Evolutionary conservation across 108 stramenopile genomes (phyloP).

Genomic region (Fistulifera pelliculosa): DNA sequence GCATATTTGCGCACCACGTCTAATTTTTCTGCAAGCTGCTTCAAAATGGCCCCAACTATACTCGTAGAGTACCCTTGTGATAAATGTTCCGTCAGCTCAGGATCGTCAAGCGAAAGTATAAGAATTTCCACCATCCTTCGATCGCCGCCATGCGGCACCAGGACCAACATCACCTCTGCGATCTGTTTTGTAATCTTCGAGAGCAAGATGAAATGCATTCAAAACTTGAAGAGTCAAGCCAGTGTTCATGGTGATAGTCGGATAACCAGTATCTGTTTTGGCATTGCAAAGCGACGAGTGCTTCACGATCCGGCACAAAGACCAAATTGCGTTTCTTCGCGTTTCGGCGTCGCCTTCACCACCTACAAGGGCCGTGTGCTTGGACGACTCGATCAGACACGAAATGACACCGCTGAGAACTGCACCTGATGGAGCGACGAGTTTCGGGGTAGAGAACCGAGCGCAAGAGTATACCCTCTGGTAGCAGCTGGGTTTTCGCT

Average conservation of each 20-base stretch:
- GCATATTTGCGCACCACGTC: slow-evolving; percentile 80
- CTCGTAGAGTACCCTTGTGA: slow-evolving; percentile 25
- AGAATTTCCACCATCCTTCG: slow-evolving; percentile 48
- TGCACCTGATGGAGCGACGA: slow-evolving; percentile 51
- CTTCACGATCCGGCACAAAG: slow-evolving; percentile 58
- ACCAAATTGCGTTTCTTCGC: slow-evolving; percentile 76
- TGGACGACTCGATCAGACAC: slow-evolving; percentile 44
- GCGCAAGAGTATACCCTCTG: slow-evolving; percentile 85
- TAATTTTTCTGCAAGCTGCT: slow-evolving; percentile 90
- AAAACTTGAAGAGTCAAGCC: slow-evolving; percentile 55
- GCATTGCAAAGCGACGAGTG: slow-evolving; percentile 40
- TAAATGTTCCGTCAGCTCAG: neutral
- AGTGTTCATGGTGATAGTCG: slow-evolving; percentile 9
- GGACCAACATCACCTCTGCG: slow-evolving; percentile 96
- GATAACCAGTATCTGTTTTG: neutral
- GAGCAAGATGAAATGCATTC: slow-evolving; percentile 48
- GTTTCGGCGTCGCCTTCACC: slow-evolving; percentile 93
- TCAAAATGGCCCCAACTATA: slow-evolving; percentile 58
- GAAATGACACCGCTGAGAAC: slow-evolving; percentile 48
- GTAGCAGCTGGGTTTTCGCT: slow-evolving; percentile 92
- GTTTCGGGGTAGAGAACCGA: slow-evolving; percentile 83
- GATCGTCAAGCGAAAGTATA: slow-evolving; percentile 1
- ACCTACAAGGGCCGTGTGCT: slow-evolving; percentile 50
- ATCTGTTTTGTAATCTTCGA: slow-evolving; percentile 93
- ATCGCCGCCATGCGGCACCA: slow-evolving; percentile 93